Conservation (phyloP, 2,329 filamentous ascomycete species). For the Phyllosticta citriasiana region DNA sequence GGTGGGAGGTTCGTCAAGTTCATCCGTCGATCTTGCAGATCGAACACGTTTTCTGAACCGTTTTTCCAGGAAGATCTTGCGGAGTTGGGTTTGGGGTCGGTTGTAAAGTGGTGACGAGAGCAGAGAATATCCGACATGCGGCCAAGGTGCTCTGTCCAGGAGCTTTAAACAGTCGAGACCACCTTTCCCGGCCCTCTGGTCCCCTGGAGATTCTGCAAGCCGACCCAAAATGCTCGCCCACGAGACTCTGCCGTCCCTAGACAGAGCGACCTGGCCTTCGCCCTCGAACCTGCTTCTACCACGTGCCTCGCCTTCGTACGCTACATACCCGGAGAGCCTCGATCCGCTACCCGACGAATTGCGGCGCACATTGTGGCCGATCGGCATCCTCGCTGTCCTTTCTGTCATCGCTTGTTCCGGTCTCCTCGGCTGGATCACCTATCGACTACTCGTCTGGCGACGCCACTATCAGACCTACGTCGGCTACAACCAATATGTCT, state of each 20-base stretch:
- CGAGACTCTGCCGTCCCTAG: background rate
- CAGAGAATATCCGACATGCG: background rate
- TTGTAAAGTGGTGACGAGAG: background rate
- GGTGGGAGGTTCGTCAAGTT: background rate
- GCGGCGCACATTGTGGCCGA: constrained; percentile 35
- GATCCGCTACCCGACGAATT: constrained; percentile 21
- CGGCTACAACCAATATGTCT: constrained; percentile 45
- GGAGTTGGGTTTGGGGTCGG: background rate
- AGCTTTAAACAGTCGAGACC: background rate
- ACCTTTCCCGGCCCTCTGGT: background rate
- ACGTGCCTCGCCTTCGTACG: constrained; percentile 11
- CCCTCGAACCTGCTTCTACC: background rate
- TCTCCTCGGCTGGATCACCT: constrained; percentile 40
- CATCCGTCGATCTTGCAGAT: background rate
- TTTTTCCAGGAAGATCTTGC: background rate
- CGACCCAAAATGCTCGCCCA: background rate
- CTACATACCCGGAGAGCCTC: constrained; percentile 21
- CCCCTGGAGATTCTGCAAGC: background rate
- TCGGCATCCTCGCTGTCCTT: constrained; percentile 37
- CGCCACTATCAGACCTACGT: constrained; percentile 39
- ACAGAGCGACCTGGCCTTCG: background rate
- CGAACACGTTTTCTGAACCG: background rate
- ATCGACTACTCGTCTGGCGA: constrained; percentile 42
- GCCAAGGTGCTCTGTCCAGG: background rate
- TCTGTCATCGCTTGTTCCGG: constrained; percentile 36